Percentiles rank a stretch among this genome's conserved stretches.
These are phyloP conservation scores for Penicillium pancosmium DNA, from an alignment of 495 filamentous ascomycete genomes.

Conservation along the genomic window DNA sequence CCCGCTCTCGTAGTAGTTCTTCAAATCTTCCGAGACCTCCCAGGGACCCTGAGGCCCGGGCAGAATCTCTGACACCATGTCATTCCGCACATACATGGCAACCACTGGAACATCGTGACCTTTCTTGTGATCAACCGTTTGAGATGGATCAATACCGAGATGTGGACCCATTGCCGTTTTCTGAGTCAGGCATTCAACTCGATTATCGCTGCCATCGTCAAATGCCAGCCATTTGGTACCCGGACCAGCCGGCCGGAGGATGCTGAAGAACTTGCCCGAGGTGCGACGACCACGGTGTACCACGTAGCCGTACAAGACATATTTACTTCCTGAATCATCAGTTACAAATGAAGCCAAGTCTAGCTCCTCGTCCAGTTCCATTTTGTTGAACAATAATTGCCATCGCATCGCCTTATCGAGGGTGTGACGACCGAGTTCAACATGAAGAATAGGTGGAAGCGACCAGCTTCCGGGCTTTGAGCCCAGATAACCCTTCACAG, in stretches of 20 bases:
- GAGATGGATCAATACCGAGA: conserved; percentile 48
- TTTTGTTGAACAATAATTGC: conserved; percentile 59
- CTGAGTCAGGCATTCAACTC: conserved; percentile 59
- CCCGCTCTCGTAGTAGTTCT: conserved; percentile 44
- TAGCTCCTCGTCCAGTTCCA: conserved; percentile 58
- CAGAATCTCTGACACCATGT: conserved; percentile 47
- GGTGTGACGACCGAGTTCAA: conserved; percentile 62
- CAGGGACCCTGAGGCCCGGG: conserved; percentile 49
- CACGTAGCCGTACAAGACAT: conserved; percentile 63
- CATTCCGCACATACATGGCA: conserved; percentile 59
- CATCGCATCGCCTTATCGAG: conserved; percentile 57
- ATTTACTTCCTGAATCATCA: conserved; percentile 43
- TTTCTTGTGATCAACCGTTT: conserved; percentile 46
- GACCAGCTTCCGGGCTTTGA: conserved; percentile 43
- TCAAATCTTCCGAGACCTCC: conserved; percentile 36
- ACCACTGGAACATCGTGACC: conserved; percentile 61
- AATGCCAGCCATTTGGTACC: conserved; percentile 63
- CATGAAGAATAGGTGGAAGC: conserved; percentile 52
- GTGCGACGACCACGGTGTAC: conserved; percentile 64
- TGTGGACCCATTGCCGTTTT: conserved; percentile 59
- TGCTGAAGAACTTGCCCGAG: conserved; percentile 63
- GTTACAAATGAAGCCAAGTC: conserved; percentile 42
- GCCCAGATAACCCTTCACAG: conserved; percentile 34
- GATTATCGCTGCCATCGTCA: conserved; percentile 55
- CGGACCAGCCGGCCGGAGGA: conserved; percentile 60